phyloP scores from a whole-genome alignment of 495 filamentous ascomycete genomes.

The Astrothelium macrocarpum region DNA sequence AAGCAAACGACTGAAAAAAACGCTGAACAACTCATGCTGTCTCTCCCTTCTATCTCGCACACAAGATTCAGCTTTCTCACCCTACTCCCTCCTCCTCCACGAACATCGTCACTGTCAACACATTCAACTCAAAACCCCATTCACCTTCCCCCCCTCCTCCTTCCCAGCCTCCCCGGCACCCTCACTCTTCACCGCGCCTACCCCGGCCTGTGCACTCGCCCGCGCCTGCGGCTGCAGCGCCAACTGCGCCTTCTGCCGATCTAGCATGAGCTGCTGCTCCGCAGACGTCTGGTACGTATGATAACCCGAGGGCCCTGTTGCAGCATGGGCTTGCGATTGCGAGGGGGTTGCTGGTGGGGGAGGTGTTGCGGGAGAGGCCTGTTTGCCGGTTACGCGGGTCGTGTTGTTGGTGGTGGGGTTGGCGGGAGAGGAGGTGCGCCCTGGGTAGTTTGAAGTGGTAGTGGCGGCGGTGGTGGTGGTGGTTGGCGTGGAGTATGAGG shows the following conservation, averaged over 20 bases:
- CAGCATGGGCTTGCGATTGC: conserved; percentile 11
- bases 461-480: not conserved
- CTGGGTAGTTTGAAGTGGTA: not conserved
- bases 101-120: not conserved
- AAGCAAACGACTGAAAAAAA: not conserved
- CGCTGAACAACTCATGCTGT: not conserved
- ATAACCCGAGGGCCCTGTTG: conserved; percentile 21
- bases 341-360: conserved; percentile 9
- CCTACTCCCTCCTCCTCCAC: not conserved
- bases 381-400: not conserved
- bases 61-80: not conserved
- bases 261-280: conserved; percentile 28
- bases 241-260: conserved; percentile 25
- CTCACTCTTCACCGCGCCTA: not conserved
- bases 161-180: not conserved
- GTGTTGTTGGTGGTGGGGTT: not conserved
- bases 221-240: conserved; percentile 24
- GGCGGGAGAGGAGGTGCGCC: not conserved
- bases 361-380: not conserved
- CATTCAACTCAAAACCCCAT: not conserved
- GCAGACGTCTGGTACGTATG: conserved; percentile 20
- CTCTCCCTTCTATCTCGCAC: not conserved
- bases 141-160: not conserved
- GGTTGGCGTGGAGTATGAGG: conserved; percentile 16
- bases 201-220: not conserved